Conservation (phyloP, 2,329 filamentous ascomycete genomes). For the Pseudocercospora fuligena region DNA sequence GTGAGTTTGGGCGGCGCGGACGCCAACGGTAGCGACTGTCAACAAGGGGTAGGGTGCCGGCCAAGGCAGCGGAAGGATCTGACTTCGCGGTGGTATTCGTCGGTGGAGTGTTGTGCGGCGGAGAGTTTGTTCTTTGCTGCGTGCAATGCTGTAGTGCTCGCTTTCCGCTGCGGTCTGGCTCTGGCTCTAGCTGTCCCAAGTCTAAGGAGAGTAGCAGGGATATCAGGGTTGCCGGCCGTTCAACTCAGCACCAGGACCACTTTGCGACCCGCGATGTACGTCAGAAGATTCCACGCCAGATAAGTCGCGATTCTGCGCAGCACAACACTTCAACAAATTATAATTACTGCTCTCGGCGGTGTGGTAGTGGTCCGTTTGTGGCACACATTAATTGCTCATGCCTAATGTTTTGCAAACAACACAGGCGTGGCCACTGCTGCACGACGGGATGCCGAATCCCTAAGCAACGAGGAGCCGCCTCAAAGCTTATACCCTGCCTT, state of each 20-base stretch:
- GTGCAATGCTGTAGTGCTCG: background rate
- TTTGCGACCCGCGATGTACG: background rate
- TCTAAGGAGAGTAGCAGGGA: background rate
- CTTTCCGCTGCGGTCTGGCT: background rate
- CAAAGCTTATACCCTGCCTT: background rate
- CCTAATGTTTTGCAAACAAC: background rate
- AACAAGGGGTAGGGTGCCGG: background rate
- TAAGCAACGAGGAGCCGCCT: background rate
- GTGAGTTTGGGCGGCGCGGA: conserved; percentile 6
- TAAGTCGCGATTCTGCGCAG: background rate
- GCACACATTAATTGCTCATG: background rate
- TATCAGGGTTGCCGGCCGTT: background rate
- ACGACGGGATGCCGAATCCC: background rate
- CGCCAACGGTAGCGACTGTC: conserved; percentile 21
- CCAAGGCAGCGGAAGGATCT: background rate
- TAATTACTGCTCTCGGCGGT: background rate
- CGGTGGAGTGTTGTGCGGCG: background rate
- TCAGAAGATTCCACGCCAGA: background rate
- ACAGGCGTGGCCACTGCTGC: background rate
- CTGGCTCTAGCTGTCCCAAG: too few relatives aligned
- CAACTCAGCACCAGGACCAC: background rate
- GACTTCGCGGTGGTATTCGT: background rate
- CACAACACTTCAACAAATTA: background rate
- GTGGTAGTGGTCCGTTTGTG: background rate
- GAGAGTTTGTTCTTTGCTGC: background rate